Conservation (phyloP, 768 basidiomycete species). For the Suillus fuscotomentosus region DNA sequence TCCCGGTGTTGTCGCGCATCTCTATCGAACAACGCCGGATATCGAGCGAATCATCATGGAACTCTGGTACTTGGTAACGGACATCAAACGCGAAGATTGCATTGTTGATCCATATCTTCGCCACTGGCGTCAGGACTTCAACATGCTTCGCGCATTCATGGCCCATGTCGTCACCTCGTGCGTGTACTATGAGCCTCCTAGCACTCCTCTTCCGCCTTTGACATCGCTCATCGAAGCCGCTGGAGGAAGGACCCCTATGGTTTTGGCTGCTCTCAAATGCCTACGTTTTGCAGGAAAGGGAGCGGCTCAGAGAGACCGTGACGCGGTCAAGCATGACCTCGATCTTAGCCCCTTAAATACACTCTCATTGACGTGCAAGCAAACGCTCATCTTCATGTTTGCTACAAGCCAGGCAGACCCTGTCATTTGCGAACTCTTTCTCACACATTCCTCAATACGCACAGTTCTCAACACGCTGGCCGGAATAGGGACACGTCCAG, state of each 20-base stretch:
- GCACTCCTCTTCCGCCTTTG: neutral
- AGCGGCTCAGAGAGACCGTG: neutral
- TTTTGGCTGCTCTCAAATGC: neutral
- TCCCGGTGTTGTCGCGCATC: neutral
- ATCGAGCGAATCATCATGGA: conserved; percentile 3
- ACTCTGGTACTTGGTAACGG: neutral
- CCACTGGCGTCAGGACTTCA: neutral
- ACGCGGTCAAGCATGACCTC: neutral
- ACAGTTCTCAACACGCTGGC: neutral
- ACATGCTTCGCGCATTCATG: conserved; percentile 1
- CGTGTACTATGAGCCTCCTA: conserved; percentile 1
- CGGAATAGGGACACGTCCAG: neutral
- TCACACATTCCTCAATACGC: neutral
- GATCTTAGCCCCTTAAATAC: neutral
- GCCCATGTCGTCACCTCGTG: neutral
- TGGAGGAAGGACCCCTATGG: conserved; percentile 1
- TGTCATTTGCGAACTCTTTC: neutral
- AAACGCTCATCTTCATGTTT: neutral
- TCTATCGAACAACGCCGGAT: neutral
- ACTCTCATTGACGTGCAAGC: neutral
- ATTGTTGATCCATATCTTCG: conserved; percentile 1
- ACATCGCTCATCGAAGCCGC: neutral
- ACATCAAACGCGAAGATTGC: neutral
- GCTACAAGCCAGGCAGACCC: neutral
- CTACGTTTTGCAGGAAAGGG: neutral